Base-by-base conservation (phyloP, 1,139 yeast species). In the Blastobotrys buckinghamii region DNA sequence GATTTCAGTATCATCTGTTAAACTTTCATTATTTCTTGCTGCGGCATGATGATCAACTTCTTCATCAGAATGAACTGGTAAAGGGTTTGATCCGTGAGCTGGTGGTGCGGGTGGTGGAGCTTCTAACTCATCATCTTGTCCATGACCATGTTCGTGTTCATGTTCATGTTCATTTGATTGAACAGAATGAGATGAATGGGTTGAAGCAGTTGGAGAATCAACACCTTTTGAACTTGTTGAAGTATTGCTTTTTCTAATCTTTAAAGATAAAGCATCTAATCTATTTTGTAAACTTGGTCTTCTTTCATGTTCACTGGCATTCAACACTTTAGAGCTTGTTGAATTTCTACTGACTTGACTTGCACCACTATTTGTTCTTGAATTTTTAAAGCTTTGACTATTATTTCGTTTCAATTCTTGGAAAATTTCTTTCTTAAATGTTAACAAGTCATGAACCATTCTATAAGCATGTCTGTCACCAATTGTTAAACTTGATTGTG, bases 371-470 rank as follows among this genome's bases (percentile, higher is more conserved):
- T 19, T 44, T 6, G 17, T 20, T 7, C 40, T 39, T 20, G 41
- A 35, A n/a, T 20, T 6, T 26, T 16, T 30, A 2, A 29, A 39
- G 20, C 27, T 15, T 13, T 32, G 34, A 19, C 61, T 62, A 53
- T 58, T 60, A 48, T 59, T 54, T 22, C 68, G 58, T 51, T 75
- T 77, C 48, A 77, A 66, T 49, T 71, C 75, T 24, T 68, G 62
- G 54, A 86, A 85, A 16, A 83, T 77, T 10, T 70, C 67, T 33
- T 79, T 81, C 57, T 82, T 80, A 57, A 82, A 68, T 17, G 69
- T 70, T 54, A 87, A 70, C 45, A 87, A 68, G 62, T 87, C 96
- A 45, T 71, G 68, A 47, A 85, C 71, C 45, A 87, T 74, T 51
- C 74, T 70, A 52, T 69, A 71, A 15, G 85, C 81, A 59, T 81